Base-by-base conservation (phyloP, 306 rosid genomes). In the Prunus dulcis region DNA sequence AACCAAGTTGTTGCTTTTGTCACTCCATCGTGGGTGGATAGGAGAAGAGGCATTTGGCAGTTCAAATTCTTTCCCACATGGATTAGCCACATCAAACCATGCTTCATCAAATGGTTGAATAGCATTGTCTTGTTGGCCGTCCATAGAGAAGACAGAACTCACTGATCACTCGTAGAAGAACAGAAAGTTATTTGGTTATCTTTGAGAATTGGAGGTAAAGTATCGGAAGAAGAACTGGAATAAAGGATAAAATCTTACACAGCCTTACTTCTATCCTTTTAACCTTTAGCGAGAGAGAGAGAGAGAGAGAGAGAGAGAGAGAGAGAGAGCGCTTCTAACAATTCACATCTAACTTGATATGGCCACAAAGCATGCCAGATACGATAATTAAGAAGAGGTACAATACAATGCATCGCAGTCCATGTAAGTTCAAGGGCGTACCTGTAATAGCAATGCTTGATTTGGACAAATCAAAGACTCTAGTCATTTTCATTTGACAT, bases 1-100 rank as follows among this genome's bases (percentile, higher is more conserved):
- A 34, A 72, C 28, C 52, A 57, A 43, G 51, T 47, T 47, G 11
- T 60, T 73, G 67, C 62, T 60, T 22, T 34, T 63, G 69, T 30
- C 45, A 30, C 69, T 34, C 69, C 45, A 64, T 14, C 15, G 23
- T 2, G 19, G 66, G 13, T 30, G 19, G 51, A 74, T 11, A 47
- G 71, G 63, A 74, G 28, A 14, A 49, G 63, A 64, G 20, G 45
- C 23, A 64, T 74, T 50, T 7, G 78, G 78, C 30, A 74, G 71
- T 64, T 49, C 34, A 64, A 74, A 74, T 30, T 74, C 78, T 34
- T n/a, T 74, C n/a, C 71, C 78, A 19, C 71, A 64, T 49, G 20
- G 41, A n/a, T 47, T 14, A 12, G 78, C 71, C n/a, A 64, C 12
- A n/a, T 74, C 78, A 63, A 74, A 64, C 70, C 78, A 74, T 7